A percentile compares a stretch with the other conserved stretches of the same genome.
These are phyloP conservation scores for Leccinum fuscescens DNA, from an alignment of 1,284 basidiomycete species.

Conservation along the genomic window DNA sequence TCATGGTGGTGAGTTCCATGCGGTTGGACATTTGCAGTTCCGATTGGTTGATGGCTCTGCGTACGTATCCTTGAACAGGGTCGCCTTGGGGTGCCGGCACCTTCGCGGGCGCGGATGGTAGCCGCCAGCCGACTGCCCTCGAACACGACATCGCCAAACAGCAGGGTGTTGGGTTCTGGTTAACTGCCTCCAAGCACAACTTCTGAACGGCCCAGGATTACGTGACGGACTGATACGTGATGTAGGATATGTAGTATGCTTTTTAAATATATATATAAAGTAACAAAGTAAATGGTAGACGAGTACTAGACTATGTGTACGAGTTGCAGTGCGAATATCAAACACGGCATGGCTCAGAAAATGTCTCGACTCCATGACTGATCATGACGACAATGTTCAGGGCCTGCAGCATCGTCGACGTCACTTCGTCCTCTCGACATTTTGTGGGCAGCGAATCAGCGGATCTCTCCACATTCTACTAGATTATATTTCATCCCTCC, in stretches of 20 bases:
- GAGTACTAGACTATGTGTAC: no score
- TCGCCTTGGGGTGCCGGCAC: conserved; percentile 76
- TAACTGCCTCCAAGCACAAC: conserved; percentile 41
- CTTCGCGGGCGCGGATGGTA: conserved; percentile 61
- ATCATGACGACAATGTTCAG: no score
- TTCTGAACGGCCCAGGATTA: neutral
- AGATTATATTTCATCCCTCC: no score
- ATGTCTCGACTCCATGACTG: no score
- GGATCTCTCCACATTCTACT: no score
- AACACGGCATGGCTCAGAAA: no score
- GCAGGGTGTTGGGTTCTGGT: conserved; percentile 65
- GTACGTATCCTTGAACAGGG: conserved; percentile 37
- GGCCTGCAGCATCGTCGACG: no score
- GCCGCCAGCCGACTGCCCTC: conserved; percentile 58
- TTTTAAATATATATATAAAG: neutral
- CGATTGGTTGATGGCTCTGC: neutral
- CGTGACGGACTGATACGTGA: no score
- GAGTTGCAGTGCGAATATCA: no score
- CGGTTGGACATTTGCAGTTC: neutral
- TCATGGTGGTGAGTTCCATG: conserved; percentile 59
- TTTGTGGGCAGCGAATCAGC: no score
- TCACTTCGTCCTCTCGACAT: no score
- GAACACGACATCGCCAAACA: conserved; percentile 66
- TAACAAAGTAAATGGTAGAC: neutral
- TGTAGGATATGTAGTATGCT: neutral